Conservation (phyloP, 148 eudicot genomes). For the Fagopyrum homotropicum region DNA sequence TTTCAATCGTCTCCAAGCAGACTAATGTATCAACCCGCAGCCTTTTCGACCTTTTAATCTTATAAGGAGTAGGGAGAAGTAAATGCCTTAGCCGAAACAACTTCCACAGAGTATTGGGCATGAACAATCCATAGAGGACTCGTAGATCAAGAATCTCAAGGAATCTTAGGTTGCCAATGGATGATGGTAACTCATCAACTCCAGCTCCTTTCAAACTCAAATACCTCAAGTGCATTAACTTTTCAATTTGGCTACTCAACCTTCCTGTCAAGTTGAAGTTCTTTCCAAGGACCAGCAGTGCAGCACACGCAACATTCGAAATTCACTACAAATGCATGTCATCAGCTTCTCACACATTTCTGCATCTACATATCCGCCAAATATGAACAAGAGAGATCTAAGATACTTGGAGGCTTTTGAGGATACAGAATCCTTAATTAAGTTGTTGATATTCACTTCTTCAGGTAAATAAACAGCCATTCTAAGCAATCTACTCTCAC, state of each 20-base stretch:
- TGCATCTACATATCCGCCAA: background rate
- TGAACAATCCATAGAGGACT: background rate
- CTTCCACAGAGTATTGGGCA: conserved; percentile 4
- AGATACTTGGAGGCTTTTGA: background rate
- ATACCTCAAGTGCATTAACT: conserved; percentile 6
- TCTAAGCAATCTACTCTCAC: background rate
- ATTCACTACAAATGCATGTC: background rate
- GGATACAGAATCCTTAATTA: background rate
- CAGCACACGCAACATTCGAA: background rate
- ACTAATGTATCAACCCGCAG: conserved; percentile 19
- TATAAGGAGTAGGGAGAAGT: background rate
- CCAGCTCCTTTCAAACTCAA: background rate
- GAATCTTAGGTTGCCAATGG: background rate
- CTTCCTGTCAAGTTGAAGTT: background rate
- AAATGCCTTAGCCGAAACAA: background rate
- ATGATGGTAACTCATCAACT: background rate
- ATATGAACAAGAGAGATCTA: background rate
- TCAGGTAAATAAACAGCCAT: background rate
- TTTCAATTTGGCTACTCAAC: background rate
- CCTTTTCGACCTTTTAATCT: conserved; percentile 15
- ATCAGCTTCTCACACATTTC: background rate
- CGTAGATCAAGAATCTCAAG: conserved; percentile 4
- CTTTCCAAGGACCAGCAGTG: background rate
- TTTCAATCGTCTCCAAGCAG: conserved; percentile 25
- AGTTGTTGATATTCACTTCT: background rate